Conservation (phyloP, 305 asterid genomes). For the Fraxinus dipetala region DNA sequence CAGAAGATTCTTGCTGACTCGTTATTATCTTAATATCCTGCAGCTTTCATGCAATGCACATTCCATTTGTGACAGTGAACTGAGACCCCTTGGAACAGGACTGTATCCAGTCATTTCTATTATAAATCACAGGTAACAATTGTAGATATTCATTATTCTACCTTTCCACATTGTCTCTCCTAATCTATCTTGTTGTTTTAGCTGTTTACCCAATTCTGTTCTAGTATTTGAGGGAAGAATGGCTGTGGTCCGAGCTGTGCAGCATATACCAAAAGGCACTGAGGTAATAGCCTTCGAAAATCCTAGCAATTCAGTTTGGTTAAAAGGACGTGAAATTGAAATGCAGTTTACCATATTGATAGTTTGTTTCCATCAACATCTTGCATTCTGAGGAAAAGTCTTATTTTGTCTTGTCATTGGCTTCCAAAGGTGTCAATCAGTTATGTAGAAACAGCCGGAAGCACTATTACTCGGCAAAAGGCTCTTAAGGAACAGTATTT, state of each 20-base stretch:
- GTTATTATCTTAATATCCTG: constrained; percentile 17
- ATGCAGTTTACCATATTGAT: neutral
- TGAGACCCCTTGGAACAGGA: constrained; percentile 93
- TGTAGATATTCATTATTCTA: constrained; percentile 1
- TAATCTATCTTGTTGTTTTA: constrained; percentile 41
- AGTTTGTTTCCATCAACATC: constrained; percentile 6
- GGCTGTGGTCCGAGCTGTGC: constrained; percentile 77
- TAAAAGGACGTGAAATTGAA: neutral
- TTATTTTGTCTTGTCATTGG: constrained; percentile 20
- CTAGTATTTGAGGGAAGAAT: constrained; percentile 74
- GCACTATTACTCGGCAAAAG: constrained; percentile 81
- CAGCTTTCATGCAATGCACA: constrained; percentile 99
- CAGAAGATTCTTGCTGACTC: neutral
- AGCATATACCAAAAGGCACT: constrained; percentile 68
- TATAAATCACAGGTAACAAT: constrained; percentile 84
- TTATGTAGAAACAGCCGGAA: constrained; percentile 93
- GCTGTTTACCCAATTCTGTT: constrained; percentile 86
- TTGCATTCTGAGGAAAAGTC: constrained; percentile 15
- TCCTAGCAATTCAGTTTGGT: constrained; percentile 7
- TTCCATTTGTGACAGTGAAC: constrained; percentile 83
- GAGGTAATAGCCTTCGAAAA: constrained; percentile 65
- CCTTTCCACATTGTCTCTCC: constrained; percentile 25
- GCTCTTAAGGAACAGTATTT: constrained; percentile 87
- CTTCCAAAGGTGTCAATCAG: constrained; percentile 70
- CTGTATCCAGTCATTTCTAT: constrained; percentile 75